Base-by-base conservation (phyloP, 768 basidiomycete genomes). In the Infundibulicybe gibba region DNA sequence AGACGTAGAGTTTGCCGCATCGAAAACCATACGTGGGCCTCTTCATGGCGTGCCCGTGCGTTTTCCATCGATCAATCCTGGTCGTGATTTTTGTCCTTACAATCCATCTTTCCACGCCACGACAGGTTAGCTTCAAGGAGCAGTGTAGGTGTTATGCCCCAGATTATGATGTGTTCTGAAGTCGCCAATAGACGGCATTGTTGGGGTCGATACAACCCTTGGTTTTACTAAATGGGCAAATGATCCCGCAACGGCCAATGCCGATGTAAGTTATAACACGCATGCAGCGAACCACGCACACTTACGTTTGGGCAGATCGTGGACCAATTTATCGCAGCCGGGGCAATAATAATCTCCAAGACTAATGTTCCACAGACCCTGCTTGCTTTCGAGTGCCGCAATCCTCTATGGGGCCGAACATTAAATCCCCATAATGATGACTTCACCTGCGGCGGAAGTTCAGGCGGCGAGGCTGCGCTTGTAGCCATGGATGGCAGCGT, bases 321-420 rank as follows among this genome's bases (percentile, higher is more conserved):
- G 14, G 44, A 66, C 15, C 75, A 70, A 49, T 71, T 86, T 41
- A 73, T 77, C 40, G 67, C 68, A 5, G 83, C 84, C 14, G 95
- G 94, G 6, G 90, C 91, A 20, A 78, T 97, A 48, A 68, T 90
- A 40, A 87, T 93, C 53, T 87, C 83, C 47, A 92, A 87, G 63
- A 97, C 94, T 12, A 97, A 97, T 59, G 84, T 97, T 43, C 94
- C 95, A 2, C 93, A 97, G 63, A 85, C 85, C 0, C 79, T 92
- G 77, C 76, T 92, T 48, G 77, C 87, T 2, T 92, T 89, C 49
- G 90, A 94, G 61, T 91, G 90, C 58, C 65, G 64, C 17, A 95
- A 91, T 56, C 87, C 89, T 1, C 61, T 90, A 12, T 91, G 82
- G 72, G 93, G 91, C 0, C 71, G 79, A 16, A 78, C 86, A 1